A percentile compares a stretch with the other conserved stretches of the same genome.
These are phyloP conservation scores for Chaetomium sp. DNA, from an alignment of 2,329 filamentous ascomycete genomes.

Conservation along the genomic window DNA sequence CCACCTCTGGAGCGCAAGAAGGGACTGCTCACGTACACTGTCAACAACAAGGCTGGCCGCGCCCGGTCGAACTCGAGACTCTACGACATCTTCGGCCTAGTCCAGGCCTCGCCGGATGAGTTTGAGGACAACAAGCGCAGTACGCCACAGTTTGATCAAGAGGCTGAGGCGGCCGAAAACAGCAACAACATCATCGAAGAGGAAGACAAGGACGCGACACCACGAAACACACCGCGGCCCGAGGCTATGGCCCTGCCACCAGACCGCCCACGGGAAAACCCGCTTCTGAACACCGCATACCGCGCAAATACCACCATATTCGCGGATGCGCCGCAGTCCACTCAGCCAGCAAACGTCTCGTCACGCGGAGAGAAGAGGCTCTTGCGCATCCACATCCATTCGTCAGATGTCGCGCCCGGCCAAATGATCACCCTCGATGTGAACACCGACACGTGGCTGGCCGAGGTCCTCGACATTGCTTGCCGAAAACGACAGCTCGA, in stretches of 20 bases:
- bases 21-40: slow-evolving; percentile 61
- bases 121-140: slow-evolving; percentile 61
- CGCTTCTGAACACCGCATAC: slow-evolving; percentile 55
- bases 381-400: slow-evolving; percentile 64
- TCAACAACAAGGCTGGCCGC: slow-evolving; percentile 62
- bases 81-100: slow-evolving; percentile 76
- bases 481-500: slow-evolving; percentile 73
- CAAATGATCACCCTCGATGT: slow-evolving; percentile 68
- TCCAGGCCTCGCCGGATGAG: slow-evolving; percentile 62
- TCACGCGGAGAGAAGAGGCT: slow-evolving; percentile 62
- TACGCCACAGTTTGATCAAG: slow-evolving; percentile 60
- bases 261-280: slow-evolving; percentile 44
- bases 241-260: slow-evolving; percentile 29
- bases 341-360: slow-evolving; percentile 26
- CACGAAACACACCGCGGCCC: slow-evolving; percentile 44
- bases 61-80: slow-evolving; percentile 65
- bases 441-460: slow-evolving; percentile 76
- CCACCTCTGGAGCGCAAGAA: slow-evolving; percentile 69
- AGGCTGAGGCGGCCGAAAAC: slow-evolving; percentile 26
- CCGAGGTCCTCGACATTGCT: slow-evolving; percentile 71
- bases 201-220: slow-evolving; percentile 38
- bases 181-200: slow-evolving; percentile 23
- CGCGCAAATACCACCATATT: slow-evolving; percentile 47
- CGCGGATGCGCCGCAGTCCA: slow-evolving; percentile 49
- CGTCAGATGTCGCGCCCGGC: slow-evolving; percentile 63